These are phyloP conservation scores for Pleurotus citrinopileatus DNA, from an alignment of 768 basidiomycete genomes.

Conservation along the genomic window DNA sequence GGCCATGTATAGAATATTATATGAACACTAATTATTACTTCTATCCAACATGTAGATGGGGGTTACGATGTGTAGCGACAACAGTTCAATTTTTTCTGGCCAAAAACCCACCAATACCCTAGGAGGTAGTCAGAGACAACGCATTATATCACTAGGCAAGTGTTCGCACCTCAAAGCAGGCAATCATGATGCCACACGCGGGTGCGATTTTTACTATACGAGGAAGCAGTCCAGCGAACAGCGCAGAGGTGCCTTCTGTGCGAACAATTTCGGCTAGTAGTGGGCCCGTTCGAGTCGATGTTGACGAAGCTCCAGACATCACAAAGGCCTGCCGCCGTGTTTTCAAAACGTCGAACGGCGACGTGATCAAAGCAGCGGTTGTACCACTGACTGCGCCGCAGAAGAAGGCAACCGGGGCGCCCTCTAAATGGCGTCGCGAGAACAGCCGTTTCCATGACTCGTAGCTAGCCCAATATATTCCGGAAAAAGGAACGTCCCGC, in stretches of 20 bases:
- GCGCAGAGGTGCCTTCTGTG: slow-evolving; percentile 73
- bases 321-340: slow-evolving; percentile 86
- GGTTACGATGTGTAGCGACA: slow-evolving; percentile 12
- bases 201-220: slow-evolving; percentile 95
- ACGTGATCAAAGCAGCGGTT: slow-evolving; percentile 81
- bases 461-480: slow-evolving; percentile 95
- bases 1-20: slow-evolving; percentile 12
- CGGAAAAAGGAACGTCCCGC: slow-evolving; percentile 97
- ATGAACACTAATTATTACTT: slow-evolving; percentile 10
- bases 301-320: slow-evolving; percentile 50
- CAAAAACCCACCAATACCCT: slow-evolving; percentile 63
- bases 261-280: slow-evolving; percentile 67
- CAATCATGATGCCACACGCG: slow-evolving; percentile 98
- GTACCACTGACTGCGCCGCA: slow-evolving; percentile 90
- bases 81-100: slow-evolving; percentile 25
- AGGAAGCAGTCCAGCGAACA: slow-evolving; percentile 84
- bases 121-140: slow-evolving; percentile 8
- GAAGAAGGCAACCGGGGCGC: slow-evolving; percentile 74
- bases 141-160: slow-evolving; percentile 10
- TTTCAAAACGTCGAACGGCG: slow-evolving; percentile 96
- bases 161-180: slow-evolving; percentile 87
- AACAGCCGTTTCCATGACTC: slow-evolving; percentile 76
- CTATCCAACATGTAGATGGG: background rate
- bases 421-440: slow-evolving; percentile 48
- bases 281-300: slow-evolving; percentile 52